Evolutionary conservation across 495 filamentous ascomycete genomes (phyloP), one percentile per base, ranked within the genome.

Genomic region (Cenococcum geophilum): DNA sequence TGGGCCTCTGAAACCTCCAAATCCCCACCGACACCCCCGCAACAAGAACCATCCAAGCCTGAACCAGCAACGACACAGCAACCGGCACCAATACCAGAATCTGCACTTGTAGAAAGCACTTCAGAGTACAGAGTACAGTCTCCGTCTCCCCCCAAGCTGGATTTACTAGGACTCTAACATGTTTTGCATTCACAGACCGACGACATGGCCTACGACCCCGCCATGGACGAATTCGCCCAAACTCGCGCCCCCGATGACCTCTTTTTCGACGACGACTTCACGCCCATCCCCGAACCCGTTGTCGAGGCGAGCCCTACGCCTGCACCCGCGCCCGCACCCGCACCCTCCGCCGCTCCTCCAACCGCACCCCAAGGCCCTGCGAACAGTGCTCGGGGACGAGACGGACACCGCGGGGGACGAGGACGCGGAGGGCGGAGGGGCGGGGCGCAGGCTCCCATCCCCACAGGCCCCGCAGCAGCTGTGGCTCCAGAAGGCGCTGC

Each of bases 241-340:
- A 86, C 86, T 0, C 77, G 85, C 32, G 78, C 77, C 11, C 80
- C 79, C 16, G 86, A 89, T 63, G 85, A 89, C 70, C 72, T 89
- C 16, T 88, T 89, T 67, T 88, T 88, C 66, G 83, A 86, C 63
- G 86, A 89, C 67, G 86, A 88, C 66, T 86, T 88, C 63, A 83
- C 83, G 36, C 86, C 86, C 4, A 73, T 86, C 32, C 56, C 79
- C 1, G 74, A 76, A 54, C 70, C 76, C 14, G 65, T 71, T 12
- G 57, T 68, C 16, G 66, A 75, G 57, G 59, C 60, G 25, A 61
- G 23, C 20, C 60, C 62, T 14, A 8, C 16, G 42, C 18, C 43
- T 4, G 42, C 27, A 1, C 21, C 20, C 36, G n/a, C n/a, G n/a
- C 20, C 55, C 21, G 5, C 43, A n/a, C 62, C 59, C 16, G 58